A percentile compares a stretch with the other conserved stretches of the same genome.
Evolutionary conservation across 2,329 filamentous ascomycete species (phyloP).

Genomic region (Fusarium subtropicale): DNA sequence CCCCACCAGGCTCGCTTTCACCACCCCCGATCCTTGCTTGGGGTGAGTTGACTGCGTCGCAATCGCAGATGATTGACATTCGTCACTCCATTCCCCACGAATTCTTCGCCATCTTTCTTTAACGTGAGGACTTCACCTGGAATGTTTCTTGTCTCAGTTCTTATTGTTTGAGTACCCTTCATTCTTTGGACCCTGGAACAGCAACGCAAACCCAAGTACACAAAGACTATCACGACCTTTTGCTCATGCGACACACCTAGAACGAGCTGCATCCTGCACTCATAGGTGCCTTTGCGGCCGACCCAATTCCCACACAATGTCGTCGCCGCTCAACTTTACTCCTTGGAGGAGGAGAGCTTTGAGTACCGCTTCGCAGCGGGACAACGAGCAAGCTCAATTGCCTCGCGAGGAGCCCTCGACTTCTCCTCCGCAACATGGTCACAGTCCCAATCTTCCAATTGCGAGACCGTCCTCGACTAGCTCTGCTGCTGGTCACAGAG

Average conservation of each 20-base stretch:
- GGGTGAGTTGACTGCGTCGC: constrained; percentile 25
- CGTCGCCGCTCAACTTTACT: constrained; percentile 61
- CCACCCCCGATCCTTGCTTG: constrained; percentile 32
- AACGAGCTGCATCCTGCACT: constrained; percentile 30
- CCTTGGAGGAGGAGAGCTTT: constrained; percentile 60
- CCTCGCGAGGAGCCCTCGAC: constrained; percentile 47
- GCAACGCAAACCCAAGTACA: constrained; percentile 2
- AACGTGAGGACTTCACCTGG: constrained; percentile 33
- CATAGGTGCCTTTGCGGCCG: constrained; percentile 32
- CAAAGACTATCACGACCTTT: constrained; percentile 3
- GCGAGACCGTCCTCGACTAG: constrained; percentile 56
- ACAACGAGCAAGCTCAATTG: constrained; percentile 36
- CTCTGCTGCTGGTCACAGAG: constrained; percentile 60
- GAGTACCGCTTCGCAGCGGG: constrained; percentile 53
- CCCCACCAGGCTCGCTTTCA: constrained; percentile 38
- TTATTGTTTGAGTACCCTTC: constrained; percentile 28
- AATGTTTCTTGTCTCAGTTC: constrained; percentile 38
- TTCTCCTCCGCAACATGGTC: constrained; percentile 32
- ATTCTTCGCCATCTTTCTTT: constrained; percentile 33
- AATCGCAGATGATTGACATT: constrained; percentile 26
- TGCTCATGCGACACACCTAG: constrained; percentile 40
- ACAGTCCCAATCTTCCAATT: constrained; percentile 35
- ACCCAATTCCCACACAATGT: constrained; percentile 53
- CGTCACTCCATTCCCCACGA: constrained; percentile 46
- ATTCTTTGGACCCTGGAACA: constrained; percentile 1